Evolutionary conservation across 2,329 filamentous ascomycete genomes (phyloP).

Genomic region (Diaporthe ilicicola): DNA sequence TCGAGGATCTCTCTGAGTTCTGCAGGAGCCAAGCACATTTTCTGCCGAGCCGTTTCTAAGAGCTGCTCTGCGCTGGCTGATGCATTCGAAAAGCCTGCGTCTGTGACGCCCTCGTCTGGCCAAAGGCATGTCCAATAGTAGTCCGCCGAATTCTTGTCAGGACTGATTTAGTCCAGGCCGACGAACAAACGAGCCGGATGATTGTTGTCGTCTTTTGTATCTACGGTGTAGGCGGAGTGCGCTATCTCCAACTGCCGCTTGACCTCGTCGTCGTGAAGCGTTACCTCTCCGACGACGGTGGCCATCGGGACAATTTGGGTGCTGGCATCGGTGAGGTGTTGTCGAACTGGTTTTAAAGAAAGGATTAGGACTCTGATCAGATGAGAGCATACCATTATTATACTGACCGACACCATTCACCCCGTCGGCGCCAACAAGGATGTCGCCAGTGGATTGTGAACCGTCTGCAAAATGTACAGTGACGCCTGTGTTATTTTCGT

Average conservation of each 20-base stretch:
- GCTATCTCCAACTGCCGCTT: conserved; percentile 40
- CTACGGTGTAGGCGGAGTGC: conserved; percentile 38
- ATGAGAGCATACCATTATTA: neutral
- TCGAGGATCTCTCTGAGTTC: conserved; percentile 1
- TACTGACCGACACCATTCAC: conserved; percentile 36
- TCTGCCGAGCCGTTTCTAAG: neutral
- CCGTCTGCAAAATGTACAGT: conserved; percentile 40
- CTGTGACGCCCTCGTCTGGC: conserved; percentile 21
- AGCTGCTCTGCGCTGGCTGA: neutral
- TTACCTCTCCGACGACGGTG: conserved; percentile 38
- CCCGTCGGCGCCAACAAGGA: conserved; percentile 42
- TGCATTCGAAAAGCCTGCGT: neutral
- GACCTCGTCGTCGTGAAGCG: conserved; percentile 37
- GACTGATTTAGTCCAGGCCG: conserved; percentile 35
- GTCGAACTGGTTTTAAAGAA: conserved; percentile 38
- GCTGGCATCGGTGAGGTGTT: conserved; percentile 40
- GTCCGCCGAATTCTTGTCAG: conserved; percentile 36
- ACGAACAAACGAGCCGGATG: conserved; percentile 33
- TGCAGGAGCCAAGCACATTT: neutral
- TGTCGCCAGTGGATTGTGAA: conserved; percentile 37
- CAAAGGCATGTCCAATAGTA: conserved; percentile 39
- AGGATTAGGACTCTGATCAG: neutral
- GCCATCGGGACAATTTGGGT: conserved; percentile 35
- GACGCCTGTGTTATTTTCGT: conserved; percentile 34
- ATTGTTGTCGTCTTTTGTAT: neutral